Percentiles rank a stretch among this genome's conserved stretches.
These are phyloP conservation scores for Aspergillus bertholletiae DNA, from an alignment of 495 filamentous ascomycete species.

Conservation along the genomic window DNA sequence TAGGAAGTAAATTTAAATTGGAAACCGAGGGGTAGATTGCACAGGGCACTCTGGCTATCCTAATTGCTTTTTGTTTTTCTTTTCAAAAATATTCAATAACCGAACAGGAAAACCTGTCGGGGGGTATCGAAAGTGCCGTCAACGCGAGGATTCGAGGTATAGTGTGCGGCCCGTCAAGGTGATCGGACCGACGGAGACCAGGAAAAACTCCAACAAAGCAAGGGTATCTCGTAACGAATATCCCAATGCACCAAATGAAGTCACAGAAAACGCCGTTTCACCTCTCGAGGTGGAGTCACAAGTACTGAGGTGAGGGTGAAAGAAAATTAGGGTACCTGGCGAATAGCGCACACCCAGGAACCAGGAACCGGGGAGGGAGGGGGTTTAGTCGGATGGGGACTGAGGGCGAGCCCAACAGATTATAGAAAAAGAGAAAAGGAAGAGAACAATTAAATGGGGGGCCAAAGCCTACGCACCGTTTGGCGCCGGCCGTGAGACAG, in stretches of 20 bases:
- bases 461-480: constrained; percentile 54
- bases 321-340: background rate
- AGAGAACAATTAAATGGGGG: constrained; percentile 28
- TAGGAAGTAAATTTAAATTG: constrained; percentile 10
- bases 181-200: constrained; percentile 29
- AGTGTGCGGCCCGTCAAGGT: constrained; percentile 30
- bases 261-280: constrained; percentile 37
- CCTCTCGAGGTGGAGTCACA: constrained; percentile 24
- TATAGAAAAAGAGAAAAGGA: constrained; percentile 25
- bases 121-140: constrained; percentile 37
- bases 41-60: background rate
- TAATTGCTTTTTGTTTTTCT: constrained; percentile 7
- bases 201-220: constrained; percentile 33
- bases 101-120: constrained; percentile 25
- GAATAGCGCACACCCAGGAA: constrained; percentile 9
- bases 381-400: constrained; percentile 16
- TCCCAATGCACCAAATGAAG: constrained; percentile 34
- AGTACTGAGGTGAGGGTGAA: constrained; percentile 16
- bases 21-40: background rate
- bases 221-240: constrained; percentile 40
- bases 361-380: constrained; percentile 8
- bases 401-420: constrained; percentile 16
- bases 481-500: constrained; percentile 55
- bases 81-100: constrained; percentile 11
- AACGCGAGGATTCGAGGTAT: constrained; percentile 37